Percentiles rank a stretch among this genome's conserved stretches.
These are phyloP conservation scores for Xylariaceae sp. DNA, from an alignment of 2,329 filamentous ascomycete genomes.

Conservation along the genomic window DNA sequence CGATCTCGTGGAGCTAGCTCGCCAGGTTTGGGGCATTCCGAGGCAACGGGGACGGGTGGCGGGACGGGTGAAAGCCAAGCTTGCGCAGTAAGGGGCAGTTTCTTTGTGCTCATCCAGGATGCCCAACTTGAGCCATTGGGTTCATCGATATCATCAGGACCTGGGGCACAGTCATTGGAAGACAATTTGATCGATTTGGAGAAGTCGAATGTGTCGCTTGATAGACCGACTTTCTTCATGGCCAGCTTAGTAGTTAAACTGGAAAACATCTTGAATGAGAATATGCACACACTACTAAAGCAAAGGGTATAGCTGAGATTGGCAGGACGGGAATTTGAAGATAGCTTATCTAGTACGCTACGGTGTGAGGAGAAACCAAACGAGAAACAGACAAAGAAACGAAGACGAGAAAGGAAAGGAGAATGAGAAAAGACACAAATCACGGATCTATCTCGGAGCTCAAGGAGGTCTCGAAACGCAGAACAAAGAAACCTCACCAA, in stretches of 20 bases:
- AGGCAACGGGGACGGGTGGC: slow-evolving; percentile 42
- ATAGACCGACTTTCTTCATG: slow-evolving; percentile 53
- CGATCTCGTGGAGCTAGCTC: slow-evolving; percentile 46
- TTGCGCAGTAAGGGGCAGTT: slow-evolving; percentile 49
- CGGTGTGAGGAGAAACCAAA: too few relatives aligned
- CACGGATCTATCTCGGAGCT: not conserved
- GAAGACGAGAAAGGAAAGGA: not conserved
- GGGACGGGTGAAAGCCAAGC: slow-evolving; percentile 51
- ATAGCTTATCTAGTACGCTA: too few relatives aligned
- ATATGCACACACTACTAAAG: too few relatives aligned
- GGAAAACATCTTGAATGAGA: slow-evolving; percentile 47
- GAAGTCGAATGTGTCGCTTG: slow-evolving; percentile 47
- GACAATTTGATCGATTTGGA: slow-evolving; percentile 28
- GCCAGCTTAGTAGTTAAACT: slow-evolving; percentile 55
- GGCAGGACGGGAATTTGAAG: too few relatives aligned
- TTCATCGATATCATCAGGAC: slow-evolving; percentile 28
- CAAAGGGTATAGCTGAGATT: too few relatives aligned
- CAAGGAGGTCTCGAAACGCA: slow-evolving; percentile 10
- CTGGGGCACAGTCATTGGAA: slow-evolving; percentile 22
- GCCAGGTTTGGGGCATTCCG: slow-evolving; percentile 43
- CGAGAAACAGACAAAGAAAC: not conserved
- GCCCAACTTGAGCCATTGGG: slow-evolving; percentile 28
- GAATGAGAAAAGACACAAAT: not conserved
- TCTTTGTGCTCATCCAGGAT: slow-evolving; percentile 48
- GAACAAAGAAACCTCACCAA: slow-evolving; percentile 14